A percentile compares a stretch with the other conserved stretches of the same genome.
These are phyloP conservation scores for Mrakia gelida DNA, from an alignment of 768 basidiomycete species.

Conservation along the genomic window DNA sequence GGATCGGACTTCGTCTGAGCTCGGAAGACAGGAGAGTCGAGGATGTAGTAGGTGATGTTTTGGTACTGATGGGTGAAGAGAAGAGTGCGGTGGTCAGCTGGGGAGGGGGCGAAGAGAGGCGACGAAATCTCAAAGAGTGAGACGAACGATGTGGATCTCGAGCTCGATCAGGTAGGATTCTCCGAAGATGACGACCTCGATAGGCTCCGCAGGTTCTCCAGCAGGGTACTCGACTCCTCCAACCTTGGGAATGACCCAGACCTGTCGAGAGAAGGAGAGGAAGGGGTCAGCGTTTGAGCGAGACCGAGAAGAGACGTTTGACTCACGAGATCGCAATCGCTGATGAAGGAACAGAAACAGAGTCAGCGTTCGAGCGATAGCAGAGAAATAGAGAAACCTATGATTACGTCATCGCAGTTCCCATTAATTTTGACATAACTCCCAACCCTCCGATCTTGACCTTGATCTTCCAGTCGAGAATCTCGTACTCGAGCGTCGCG, in stretches of 20 bases:
- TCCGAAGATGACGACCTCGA: conserved; percentile 94
- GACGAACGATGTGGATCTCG: conserved; percentile 61
- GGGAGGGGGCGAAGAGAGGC: conserved; percentile 46
- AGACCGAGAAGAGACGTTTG: background rate
- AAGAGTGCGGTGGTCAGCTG: conserved; percentile 47
- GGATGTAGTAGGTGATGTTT: conserved; percentile 89
- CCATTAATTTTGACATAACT: conserved; percentile 97
- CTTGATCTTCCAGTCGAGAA: conserved; percentile 95
- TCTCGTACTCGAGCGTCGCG: conserved; percentile 55
- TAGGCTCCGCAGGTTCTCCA: conserved; percentile 85
- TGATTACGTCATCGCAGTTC: conserved; percentile 56
- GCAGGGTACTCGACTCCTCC: conserved; percentile 89
- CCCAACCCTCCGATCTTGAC: conserved; percentile 79
- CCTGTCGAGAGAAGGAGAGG: conserved; percentile 53
- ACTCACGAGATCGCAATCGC: background rate
- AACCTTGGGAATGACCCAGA: conserved; percentile 93
- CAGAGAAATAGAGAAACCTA: too few species aligned
- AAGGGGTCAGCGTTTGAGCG: background rate
- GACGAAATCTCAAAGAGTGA: background rate
- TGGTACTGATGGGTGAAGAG: background rate
- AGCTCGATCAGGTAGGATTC: conserved; percentile 94
- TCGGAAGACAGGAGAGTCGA: conserved; percentile 93
- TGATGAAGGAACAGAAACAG: too few species aligned
- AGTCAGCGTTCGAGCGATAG: too few species aligned
- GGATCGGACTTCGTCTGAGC: conserved; percentile 96